These are phyloP conservation scores for Gypsophila paniculata DNA, from an alignment of 179 eudicot genomes.

Conservation along the genomic window DNA sequence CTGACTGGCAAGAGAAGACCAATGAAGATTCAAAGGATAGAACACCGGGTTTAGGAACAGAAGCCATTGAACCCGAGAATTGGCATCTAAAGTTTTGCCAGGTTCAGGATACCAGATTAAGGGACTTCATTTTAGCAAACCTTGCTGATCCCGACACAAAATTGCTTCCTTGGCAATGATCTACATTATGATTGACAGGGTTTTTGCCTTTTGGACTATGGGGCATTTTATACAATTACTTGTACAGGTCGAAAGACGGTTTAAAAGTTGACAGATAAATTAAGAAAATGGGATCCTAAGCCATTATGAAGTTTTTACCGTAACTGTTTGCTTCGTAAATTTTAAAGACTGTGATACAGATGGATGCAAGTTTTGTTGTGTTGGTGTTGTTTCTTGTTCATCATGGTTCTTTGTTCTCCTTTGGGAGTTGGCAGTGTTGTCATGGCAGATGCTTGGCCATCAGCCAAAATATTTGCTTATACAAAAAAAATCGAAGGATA, in stretches of 20 bases:
- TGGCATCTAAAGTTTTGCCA: conserved; percentile 65
- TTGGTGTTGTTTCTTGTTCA: too few relatives aligned
- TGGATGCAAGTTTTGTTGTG: too few relatives aligned
- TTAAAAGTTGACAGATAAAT: too few relatives aligned
- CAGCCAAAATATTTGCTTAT: too few relatives aligned
- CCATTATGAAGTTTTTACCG: too few relatives aligned
- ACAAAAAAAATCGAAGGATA: not conserved
- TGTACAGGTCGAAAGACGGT: not conserved
- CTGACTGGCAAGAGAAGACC: conserved; percentile 61
- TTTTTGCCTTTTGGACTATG: not conserved
- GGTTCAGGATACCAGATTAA: conserved; percentile 53
- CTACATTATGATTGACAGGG: not conserved
- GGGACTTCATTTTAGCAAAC: conserved; percentile 42
- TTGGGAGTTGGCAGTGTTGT: too few relatives aligned
- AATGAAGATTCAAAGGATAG: conserved; percentile 70
- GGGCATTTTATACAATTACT: not conserved
- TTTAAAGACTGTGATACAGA: too few relatives aligned
- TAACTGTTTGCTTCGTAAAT: too few relatives aligned
- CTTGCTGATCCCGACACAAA: conserved; percentile 44
- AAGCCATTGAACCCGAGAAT: conserved; percentile 56
- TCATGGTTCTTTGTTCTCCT: too few relatives aligned
- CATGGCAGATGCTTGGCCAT: too few relatives aligned
- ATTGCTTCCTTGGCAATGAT: conserved; percentile 34
- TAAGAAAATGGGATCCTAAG: too few relatives aligned
- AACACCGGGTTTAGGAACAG: conserved; percentile 78